A percentile compares a stretch with the other conserved stretches of the same genome.
These are phyloP conservation scores for Suillus subalutaceus DNA, from an alignment of 768 basidiomycete species.

Conservation along the genomic window DNA sequence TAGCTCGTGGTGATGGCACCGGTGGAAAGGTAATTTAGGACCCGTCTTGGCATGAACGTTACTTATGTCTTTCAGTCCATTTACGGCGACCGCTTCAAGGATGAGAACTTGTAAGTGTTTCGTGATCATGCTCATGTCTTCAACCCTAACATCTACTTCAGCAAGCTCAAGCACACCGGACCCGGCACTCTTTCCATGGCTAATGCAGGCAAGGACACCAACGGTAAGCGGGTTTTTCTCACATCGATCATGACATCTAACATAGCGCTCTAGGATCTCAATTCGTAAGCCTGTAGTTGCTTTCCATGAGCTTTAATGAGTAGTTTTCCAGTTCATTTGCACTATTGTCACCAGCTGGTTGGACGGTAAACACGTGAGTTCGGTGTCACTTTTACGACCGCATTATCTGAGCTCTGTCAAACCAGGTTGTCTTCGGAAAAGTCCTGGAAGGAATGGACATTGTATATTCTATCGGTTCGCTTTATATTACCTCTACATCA, in stretches of 20 bases:
- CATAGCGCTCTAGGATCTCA: slow-evolving; percentile 64
- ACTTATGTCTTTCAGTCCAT: slow-evolving; percentile 59
- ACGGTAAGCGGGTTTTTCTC: slow-evolving; percentile 54
- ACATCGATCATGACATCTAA: slow-evolving; percentile 6
- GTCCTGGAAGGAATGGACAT: slow-evolving; percentile 94
- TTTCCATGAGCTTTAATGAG: background rate
- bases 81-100: slow-evolving; percentile 87
- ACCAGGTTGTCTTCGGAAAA: slow-evolving; percentile 88
- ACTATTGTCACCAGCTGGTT: slow-evolving; percentile 88
- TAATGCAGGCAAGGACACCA: slow-evolving; percentile 90
- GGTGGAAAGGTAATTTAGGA: slow-evolving; percentile 73
- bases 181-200: slow-evolving; percentile 93
- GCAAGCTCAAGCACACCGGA: slow-evolving; percentile 93
- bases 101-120: slow-evolving; percentile 88
- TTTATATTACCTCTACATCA: background rate
- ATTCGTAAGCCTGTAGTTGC: slow-evolving; percentile 58
- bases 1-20: slow-evolving; percentile 85
- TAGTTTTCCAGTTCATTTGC: slow-evolving; percentile 77
- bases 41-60: background rate
- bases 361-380: slow-evolving; percentile 82
- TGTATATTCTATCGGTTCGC: slow-evolving; percentile 70
- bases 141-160: slow-evolving; percentile 32
- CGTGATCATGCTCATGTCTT: background rate
- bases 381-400: background rate
- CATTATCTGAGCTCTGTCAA: slow-evolving; percentile 16